Evolutionary conservation across 83 land plant species (phyloP), one percentile per base, ranked within the genome.

Genomic region (Picea abies): DNA sequence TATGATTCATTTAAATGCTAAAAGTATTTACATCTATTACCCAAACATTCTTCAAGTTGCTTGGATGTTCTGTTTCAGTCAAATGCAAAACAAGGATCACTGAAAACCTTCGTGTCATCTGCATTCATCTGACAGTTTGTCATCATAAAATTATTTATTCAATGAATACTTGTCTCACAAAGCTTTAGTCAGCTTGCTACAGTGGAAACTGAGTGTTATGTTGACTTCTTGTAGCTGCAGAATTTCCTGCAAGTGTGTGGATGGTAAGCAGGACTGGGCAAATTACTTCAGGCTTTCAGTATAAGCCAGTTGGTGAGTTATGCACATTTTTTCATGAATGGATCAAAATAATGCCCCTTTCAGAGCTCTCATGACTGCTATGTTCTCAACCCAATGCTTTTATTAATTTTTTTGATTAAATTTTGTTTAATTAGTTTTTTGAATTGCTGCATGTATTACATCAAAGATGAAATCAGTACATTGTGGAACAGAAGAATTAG

Each of bases 181-280:
- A 25, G 35, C 69, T 66, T 23, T 66, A 66, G 23, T 26, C 32
- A 26, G 14, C 32, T 23, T 25, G 32, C 22, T 9, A 44, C 20
- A 49, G 44, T 41, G 9, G 76, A 72, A 72, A 0, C 56, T 44
- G n/a, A 41, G 25, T 41, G 22, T 3, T 20, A 39, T 72, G 41
- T 47, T 69, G 73, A 69, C 44, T 19, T 72, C 14, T 63, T 79
- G 88, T 70, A 39, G 63, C 84, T 35, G 84, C 81, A 76, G 88
- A 92, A 41, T 82, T 82, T 25, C 94, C 91, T 62, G 73, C 78
- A 66, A 81, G 68, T 85, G 85, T 86, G 69, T 92, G 94, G 94
- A 44, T 88, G 47, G 87, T 92, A 5, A 79, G 87, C 81, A 92
- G 85, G 84, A 69, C 84, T 35, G 94, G 94, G 37, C 87, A 86